These are phyloP conservation scores for Phytophthora melonis DNA, from an alignment of 352 stramenopile species.

Conservation along the genomic window DNA sequence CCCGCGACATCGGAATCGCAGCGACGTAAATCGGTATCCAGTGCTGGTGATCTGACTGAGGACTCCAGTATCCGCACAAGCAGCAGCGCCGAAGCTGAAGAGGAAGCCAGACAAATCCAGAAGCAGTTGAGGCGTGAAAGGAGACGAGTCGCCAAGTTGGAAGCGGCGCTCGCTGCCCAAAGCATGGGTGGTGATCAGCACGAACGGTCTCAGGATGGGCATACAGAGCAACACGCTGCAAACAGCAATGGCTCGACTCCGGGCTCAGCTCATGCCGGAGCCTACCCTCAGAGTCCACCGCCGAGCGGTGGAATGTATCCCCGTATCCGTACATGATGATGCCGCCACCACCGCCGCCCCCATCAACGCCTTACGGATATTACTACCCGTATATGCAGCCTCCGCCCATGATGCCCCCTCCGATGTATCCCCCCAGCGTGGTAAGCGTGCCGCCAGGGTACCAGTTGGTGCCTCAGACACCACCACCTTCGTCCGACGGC, in stretches of 20 bases:
- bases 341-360: constrained; percentile 33
- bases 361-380: constrained; percentile 42
- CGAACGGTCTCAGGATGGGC: not conserved
- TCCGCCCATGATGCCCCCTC: constrained; percentile 31
- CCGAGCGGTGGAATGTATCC: constrained; percentile 42
- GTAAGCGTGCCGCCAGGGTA: constrained; percentile 29
- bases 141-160: constrained; percentile 44
- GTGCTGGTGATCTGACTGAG: constrained; percentile 11
- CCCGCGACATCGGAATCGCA: constrained; percentile 22
- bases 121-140: constrained; percentile 49
- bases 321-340: constrained; percentile 53
- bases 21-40: constrained; percentile 17
- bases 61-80: constrained; percentile 12
- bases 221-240: not conserved
- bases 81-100: constrained; percentile 29
- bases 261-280: constrained; percentile 6
- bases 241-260: constrained; percentile 14
- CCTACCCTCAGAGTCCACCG: constrained; percentile 23
- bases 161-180: constrained; percentile 50
- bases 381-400: constrained; percentile 54
- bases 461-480: constrained; percentile 27
- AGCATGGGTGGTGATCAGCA: constrained; percentile 22
- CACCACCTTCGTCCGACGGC: constrained; percentile 30
- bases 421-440: constrained; percentile 42
- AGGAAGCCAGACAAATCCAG: constrained; percentile 29